phyloP scores from a whole-genome alignment of 495 filamentous ascomycete species.

The Annulohypoxylon maeteangense region DNA sequence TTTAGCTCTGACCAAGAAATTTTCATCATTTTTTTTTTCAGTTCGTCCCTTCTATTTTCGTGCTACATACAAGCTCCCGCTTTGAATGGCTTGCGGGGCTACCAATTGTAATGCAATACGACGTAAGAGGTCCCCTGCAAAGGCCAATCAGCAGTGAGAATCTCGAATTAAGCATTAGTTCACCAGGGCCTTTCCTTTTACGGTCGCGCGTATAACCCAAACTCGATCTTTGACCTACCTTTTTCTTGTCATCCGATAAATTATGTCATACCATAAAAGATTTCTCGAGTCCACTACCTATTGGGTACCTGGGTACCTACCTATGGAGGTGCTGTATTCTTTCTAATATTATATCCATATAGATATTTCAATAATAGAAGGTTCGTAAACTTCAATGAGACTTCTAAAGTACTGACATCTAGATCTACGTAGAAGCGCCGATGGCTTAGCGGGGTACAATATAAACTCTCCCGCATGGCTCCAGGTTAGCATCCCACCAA shows the following conservation, averaged over 20 bases:
- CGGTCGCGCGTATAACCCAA: constrained; percentile 1
- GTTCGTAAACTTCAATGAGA: too few relatives aligned
- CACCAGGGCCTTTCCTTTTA: constrained; percentile 7
- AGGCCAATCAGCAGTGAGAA: constrained; percentile 23
- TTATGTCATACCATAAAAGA: too few relatives aligned
- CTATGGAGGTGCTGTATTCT: too few relatives aligned
- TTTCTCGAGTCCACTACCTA: too few relatives aligned
- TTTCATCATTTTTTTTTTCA: constrained; percentile 30
- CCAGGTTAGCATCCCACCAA: neutral
- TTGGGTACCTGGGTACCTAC: too few relatives aligned
- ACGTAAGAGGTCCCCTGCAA: constrained; percentile 37
- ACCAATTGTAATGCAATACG: constrained; percentile 37
- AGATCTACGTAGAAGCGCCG: neutral
- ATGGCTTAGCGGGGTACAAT: neutral
- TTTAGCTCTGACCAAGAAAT: constrained; percentile 24
- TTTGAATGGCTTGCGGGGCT: constrained; percentile 34
- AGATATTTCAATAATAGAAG: too few relatives aligned
- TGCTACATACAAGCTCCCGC: constrained; percentile 41
- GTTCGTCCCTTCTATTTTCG: constrained; percentile 25
- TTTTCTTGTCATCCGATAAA: too few relatives aligned
- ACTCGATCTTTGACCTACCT: constrained; percentile 16
- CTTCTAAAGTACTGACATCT: too few relatives aligned
- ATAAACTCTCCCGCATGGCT: too few relatives aligned
- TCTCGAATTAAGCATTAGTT: constrained; percentile 24
- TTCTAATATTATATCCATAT: too few relatives aligned